phyloP scores from a whole-genome alignment of 768 basidiomycete species.

The Rubroboletus satanas region DNA sequence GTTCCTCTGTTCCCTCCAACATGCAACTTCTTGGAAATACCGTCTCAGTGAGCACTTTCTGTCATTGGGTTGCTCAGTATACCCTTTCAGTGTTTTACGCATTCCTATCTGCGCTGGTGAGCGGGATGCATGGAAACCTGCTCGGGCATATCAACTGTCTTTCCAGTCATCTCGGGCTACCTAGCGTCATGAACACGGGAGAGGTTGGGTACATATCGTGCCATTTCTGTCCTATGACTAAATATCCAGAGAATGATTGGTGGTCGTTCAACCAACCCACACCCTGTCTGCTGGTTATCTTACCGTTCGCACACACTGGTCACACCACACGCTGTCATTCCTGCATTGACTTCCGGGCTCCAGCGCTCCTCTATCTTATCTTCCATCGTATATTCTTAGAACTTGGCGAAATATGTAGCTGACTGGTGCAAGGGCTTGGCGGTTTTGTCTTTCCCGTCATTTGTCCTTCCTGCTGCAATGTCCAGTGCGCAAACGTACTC shows the following conservation, averaged over 20 bases:
- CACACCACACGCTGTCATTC: background rate
- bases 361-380: conserved; percentile 1
- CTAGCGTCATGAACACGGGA: background rate
- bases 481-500: conserved; percentile 21
- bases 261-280: background rate
- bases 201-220: background rate
- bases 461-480: conserved; percentile 3
- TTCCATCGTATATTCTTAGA: conserved; percentile 2
- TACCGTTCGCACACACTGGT: background rate
- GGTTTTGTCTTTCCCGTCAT: background rate
- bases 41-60: background rate
- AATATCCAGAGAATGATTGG: background rate
- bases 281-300: background rate
- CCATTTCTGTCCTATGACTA: background rate
- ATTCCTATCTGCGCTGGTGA: background rate
- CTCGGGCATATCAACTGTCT: background rate
- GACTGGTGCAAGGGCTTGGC: background rate
- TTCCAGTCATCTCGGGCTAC: no score
- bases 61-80: background rate
- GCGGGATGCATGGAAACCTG: background rate
- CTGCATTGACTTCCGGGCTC: no score
- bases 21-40: background rate
- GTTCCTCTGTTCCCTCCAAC: background rate
- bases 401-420: background rate
- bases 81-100: no score